Base-by-base conservation (phyloP, 768 basidiomycete species). In the Mycena polygramma region DNA sequence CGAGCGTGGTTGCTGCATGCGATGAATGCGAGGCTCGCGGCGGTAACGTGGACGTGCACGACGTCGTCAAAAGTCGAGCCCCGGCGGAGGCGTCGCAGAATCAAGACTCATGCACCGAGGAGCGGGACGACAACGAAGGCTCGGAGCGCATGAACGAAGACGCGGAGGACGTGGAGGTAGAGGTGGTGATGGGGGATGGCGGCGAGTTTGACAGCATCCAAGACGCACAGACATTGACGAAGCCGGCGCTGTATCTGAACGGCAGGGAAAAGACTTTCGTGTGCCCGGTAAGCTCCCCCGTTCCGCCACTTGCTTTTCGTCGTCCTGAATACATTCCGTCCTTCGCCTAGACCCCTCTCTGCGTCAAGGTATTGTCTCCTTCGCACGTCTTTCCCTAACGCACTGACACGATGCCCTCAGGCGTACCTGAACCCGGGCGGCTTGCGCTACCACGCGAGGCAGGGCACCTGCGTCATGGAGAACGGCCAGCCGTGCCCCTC, bases 381-480 rank as follows among this genome's bases (percentile, higher is more conserved):
- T 41, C 37, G 19, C 2, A 13, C 30, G 41, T 20, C 49, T 10
- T 22, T 2, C 20, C 17, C 36, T 14, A 11, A 0, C 37, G 22
- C 24, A 17, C 48, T 52, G 57, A 59, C n/a, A n/a, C 46, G 3
- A 9, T 46, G 19, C 22, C 46, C 30, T 22, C 75, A 90, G 86
- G 79, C 86, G 36, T 92, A 92, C 74, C 84, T 90, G 49, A 91
- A 90, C 77, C 85, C 89, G 10, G 91, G 91, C 71, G 91, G 91
- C 13, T 81, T 91, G 54, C 90, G 90, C 76, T 91, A 92, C 73
- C 91, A 92, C 73, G 78, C 89, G 59, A 88, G 90, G 73, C 91
- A 89, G 74, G 91, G 91, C 14, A 90, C 88, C 3, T 92, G 92
- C 76, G 85, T 82, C 67, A 80, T 85, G 46, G 84, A 83, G 48